These are phyloP conservation scores for Lichtheimia hyalospora DNA, from an alignment of 371 early-diverging fungal species.

Conservation along the genomic window DNA sequence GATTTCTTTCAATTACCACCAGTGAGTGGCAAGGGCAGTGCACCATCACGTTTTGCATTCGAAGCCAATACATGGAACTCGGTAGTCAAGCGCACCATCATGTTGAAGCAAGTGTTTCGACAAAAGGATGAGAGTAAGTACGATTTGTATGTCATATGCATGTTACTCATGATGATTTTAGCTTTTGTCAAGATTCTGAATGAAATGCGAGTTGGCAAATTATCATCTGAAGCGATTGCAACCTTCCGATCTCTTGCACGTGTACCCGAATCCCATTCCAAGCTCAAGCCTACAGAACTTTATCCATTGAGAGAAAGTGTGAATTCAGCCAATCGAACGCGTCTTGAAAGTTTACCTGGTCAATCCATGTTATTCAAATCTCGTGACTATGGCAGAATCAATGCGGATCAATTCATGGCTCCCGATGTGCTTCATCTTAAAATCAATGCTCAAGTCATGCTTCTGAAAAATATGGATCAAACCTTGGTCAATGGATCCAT, in stretches of 20 bases:
- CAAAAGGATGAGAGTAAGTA: slow-evolving; percentile 51
- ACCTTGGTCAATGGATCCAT: slow-evolving; percentile 85
- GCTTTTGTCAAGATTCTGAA: slow-evolving; percentile 65
- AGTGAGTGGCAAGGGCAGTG: slow-evolving; percentile 37
- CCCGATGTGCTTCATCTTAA: slow-evolving; percentile 65
- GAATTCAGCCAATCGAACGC: slow-evolving; percentile 61
- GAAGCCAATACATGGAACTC: slow-evolving; percentile 70
- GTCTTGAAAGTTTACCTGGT: slow-evolving; percentile 55
- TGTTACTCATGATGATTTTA: slow-evolving; percentile 1
- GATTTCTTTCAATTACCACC: slow-evolving; percentile 96
- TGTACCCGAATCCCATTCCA: slow-evolving; percentile 45
- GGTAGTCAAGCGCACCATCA: slow-evolving; percentile 47
- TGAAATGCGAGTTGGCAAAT: slow-evolving; percentile 62
- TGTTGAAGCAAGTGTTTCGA: slow-evolving; percentile 56
- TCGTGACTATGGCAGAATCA: slow-evolving; percentile 34
- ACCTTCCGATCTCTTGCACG: slow-evolving; percentile 58
- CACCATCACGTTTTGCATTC: slow-evolving; percentile 63
- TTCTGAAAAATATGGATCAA: slow-evolving; percentile 72
- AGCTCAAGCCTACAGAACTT: slow-evolving; percentile 77
- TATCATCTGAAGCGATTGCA: slow-evolving; percentile 48
- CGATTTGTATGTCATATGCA: slow-evolving; percentile 13
- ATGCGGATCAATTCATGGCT: slow-evolving; percentile 52
- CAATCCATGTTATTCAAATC: slow-evolving; percentile 31
- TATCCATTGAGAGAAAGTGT: slow-evolving; percentile 71
- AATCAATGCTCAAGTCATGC: slow-evolving; percentile 83